Conservation (phyloP, 2,329 filamentous ascomycete species). For the Bipolaris oryzae region DNA sequence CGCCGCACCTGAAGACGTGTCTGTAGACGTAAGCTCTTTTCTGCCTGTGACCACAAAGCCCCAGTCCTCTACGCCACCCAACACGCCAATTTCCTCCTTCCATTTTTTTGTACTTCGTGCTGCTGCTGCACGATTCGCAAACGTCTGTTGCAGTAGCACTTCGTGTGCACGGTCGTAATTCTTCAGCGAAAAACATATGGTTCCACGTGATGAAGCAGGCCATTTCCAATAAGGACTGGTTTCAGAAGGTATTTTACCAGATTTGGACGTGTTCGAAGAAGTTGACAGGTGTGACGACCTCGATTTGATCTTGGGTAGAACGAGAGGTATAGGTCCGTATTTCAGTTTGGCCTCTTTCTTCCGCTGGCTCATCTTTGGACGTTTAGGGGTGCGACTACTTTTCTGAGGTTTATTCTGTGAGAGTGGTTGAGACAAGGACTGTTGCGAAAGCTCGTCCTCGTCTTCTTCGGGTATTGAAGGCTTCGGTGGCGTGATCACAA, state of each 20-base stretch:
- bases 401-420: slow-evolving; percentile 28
- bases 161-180: slow-evolving; percentile 72
- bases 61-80: slow-evolving; percentile 41
- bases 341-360: slow-evolving; percentile 32
- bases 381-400: slow-evolving; percentile 21
- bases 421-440: slow-evolving; percentile 23
- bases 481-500: slow-evolving; percentile 74
- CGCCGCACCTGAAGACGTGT: neutral
- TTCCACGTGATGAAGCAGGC: slow-evolving; percentile 66
- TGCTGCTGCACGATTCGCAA: slow-evolving; percentile 68
- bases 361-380: slow-evolving; percentile 23
- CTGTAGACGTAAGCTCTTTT: slow-evolving; percentile 24
- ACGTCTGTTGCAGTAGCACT: slow-evolving; percentile 74
- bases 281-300: slow-evolving; percentile 44
- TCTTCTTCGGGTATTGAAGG: slow-evolving; percentile 42
- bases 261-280: slow-evolving; percentile 53
- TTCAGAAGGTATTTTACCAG: slow-evolving; percentile 54
- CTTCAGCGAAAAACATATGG: slow-evolving; percentile 66
- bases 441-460: slow-evolving; percentile 35
- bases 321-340: slow-evolving; percentile 67
- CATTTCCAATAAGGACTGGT: slow-evolving; percentile 69
- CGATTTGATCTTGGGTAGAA: slow-evolving; percentile 70
- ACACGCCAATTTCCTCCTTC: slow-evolving; percentile 67
- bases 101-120: slow-evolving; percentile 70
- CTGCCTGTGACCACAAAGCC: slow-evolving; percentile 36